Evolutionary conservation across 2,329 filamentous ascomycete genomes (phyloP).

Genomic region (Cladosporium phlei): DNA sequence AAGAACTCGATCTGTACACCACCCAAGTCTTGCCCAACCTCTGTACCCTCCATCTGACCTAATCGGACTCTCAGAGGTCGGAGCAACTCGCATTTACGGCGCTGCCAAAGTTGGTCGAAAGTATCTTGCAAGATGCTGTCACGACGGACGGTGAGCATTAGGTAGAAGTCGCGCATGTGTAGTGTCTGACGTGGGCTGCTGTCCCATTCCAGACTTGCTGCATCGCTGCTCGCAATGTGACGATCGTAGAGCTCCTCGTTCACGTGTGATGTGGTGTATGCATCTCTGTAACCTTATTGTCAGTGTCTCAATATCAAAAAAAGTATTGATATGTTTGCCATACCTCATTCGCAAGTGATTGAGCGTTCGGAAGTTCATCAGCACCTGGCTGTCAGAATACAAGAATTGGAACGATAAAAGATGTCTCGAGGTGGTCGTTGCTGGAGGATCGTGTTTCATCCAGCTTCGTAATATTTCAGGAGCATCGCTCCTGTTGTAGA

Average conservation of each 20-base stretch:
- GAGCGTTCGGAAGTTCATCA: constrained; percentile 80
- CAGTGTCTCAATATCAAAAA: no score
- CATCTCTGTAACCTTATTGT: no score
- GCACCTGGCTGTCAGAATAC: constrained; percentile 66
- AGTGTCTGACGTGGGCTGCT: constrained; percentile 32
- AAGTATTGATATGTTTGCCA: no score
- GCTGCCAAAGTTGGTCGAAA: constrained; percentile 84
- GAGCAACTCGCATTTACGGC: constrained; percentile 74
- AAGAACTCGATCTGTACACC: constrained; percentile 98
- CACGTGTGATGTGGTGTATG: constrained; percentile 1
- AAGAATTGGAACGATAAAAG: constrained; percentile 76
- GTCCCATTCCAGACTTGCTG: constrained; percentile 13
- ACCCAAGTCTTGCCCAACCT: constrained; percentile 87
- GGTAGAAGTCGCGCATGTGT: constrained; percentile 30
- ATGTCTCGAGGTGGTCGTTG: constrained; percentile 63
- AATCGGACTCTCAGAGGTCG: constrained; percentile 84
- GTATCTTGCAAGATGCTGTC: constrained; percentile 39
- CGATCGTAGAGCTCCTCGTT: constrained; percentile 13
- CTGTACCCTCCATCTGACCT: constrained; percentile 68
- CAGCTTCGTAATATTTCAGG: constrained; percentile 70
- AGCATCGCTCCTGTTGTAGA: constrained; percentile 70
- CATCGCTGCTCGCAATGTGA: constrained; percentile 1
- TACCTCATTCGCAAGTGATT: constrained; percentile 78
- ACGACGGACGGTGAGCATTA: constrained; percentile 43
- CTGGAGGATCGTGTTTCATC: constrained; percentile 49